Base-by-base conservation (phyloP, 768 basidiomycete genomes). In the Suillus ampliporus region DNA sequence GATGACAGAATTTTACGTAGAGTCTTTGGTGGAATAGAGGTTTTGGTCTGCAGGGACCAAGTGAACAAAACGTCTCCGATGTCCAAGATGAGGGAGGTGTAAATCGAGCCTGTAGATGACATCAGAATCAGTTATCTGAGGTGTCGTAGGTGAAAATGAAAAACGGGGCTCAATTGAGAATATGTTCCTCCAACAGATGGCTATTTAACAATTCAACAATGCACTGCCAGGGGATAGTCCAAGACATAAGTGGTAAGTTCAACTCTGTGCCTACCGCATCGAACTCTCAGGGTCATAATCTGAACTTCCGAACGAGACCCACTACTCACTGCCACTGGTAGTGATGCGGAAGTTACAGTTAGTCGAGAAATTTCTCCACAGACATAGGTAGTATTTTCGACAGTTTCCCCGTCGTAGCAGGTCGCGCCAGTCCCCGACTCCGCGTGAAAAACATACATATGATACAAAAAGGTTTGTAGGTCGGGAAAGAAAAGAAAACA, bases 1-100 rank as follows among this genome's bases (percentile, higher is more conserved):
- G 78, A 79, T 52, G 76, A 71, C 38, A 85, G 73, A 50, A 86
- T 83, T 21, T 69, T 67, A 14, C 75, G 77, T 28, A 86, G 75
- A 1, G 70, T 73, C 51, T 71, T 76, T 11, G 82, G 67, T 9
- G 83, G 75, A 61, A 86, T 79, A 47, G 70, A 69, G 7, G 82
- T 83, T 61, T 74, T 78, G 1, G 82, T 82, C 19, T 78, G 64
- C 1, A 81, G 65, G 13, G 83, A 85, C 84, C 85, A 87, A 46
- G 76, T 77, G 71, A 86, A 85, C 52, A 86, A 76, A 8, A 86
- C 84, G 66, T 85, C 85, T 21, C 85, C 84, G 37, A 86, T 74
- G 69, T 86, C 85, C 69, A 85, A 80, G 66, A 86, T 80, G 65
- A 85, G 71, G 11, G 80, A 74, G 35, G n/a, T 61, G n/a, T 60